phyloP scores from a whole-genome alignment of 2,329 filamentous ascomycete species.

The Pseudogymnoascus sp. region DNA sequence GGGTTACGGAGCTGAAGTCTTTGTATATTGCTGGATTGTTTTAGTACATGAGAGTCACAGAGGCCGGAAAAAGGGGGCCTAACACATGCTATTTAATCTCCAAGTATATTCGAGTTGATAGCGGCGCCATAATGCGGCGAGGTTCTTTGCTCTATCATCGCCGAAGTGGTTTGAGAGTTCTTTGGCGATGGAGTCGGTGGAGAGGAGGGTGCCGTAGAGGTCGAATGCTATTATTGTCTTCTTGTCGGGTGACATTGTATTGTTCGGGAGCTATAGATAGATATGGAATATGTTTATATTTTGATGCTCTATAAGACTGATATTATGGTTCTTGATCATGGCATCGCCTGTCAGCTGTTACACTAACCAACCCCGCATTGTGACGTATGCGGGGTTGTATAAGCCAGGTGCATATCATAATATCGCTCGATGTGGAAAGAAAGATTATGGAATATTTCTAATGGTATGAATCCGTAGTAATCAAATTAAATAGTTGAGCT shows the following conservation, averaged over 20 bases:
- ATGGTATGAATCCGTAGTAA: neutral
- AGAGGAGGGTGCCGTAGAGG: conserved; percentile 68
- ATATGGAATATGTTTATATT: neutral
- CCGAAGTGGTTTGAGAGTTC: conserved; percentile 54
- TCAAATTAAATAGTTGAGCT: neutral
- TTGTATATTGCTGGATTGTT: conserved; percentile 48
- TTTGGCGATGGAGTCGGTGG: conserved; percentile 60
- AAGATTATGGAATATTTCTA: neutral
- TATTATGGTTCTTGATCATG: neutral
- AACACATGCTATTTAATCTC: conserved; percentile 70
- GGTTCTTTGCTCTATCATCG: conserved; percentile 46
- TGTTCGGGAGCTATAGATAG: conserved; percentile 27
- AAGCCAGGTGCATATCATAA: neutral
- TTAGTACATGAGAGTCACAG: conserved; percentile 9
- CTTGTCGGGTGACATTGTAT: conserved; percentile 26
- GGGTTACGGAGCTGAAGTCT: conserved; percentile 58
- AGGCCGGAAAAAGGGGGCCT: conserved; percentile 19
- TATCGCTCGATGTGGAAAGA: neutral
- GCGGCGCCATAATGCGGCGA: conserved; percentile 58
- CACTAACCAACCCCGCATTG: neutral
- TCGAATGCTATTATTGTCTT: conserved; percentile 61
- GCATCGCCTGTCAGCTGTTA: neutral
- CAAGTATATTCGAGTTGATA: conserved; percentile 75
- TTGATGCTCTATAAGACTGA: neutral
- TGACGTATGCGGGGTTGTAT: conserved; percentile 9